Evolutionary conservation across 345 rosid species (phyloP).

Genomic region (Geranium rotundifolium): DNA sequence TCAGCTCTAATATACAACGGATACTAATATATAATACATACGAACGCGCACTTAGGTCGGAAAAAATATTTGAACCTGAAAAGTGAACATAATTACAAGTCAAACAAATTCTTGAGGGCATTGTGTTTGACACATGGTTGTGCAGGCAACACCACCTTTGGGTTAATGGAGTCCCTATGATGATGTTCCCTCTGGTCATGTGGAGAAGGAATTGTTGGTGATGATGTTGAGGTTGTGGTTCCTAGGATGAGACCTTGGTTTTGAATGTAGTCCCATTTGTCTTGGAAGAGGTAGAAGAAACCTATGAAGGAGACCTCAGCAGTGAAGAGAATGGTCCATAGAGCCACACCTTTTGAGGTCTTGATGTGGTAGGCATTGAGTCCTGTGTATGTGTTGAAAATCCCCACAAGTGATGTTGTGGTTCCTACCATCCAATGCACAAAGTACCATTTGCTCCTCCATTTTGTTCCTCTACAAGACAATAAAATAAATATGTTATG

Average conservation of each 20-base stretch:
- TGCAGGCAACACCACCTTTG: slow-evolving; percentile 33
- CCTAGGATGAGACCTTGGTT: slow-evolving; percentile 33
- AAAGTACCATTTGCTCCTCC: slow-evolving; percentile 61
- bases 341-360: slow-evolving; percentile 31
- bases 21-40: too few relatives aligned
- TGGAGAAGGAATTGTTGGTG: too few relatives aligned
- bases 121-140: slow-evolving; percentile 47
- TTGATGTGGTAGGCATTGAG: slow-evolving; percentile 51
- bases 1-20: too few relatives aligned
- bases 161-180: too few relatives aligned
- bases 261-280: slow-evolving; percentile 69
- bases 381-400: slow-evolving; percentile 76
- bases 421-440: slow-evolving; percentile 83
- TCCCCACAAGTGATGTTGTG: slow-evolving; percentile 39
- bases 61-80: too few relatives aligned
- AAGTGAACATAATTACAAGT: slow-evolving; percentile 7
- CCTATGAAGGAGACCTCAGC: slow-evolving; percentile 47
- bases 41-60: too few relatives aligned
- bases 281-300: slow-evolving; percentile 67
- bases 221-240: slow-evolving; percentile 8
- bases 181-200: too few relatives aligned
- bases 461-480: slow-evolving; percentile 48
- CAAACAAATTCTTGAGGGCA: slow-evolving; percentile 68
- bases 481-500: not conserved
- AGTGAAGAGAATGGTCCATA: slow-evolving; percentile 74